Conservation (phyloP, 176 grass and related monocot genomes). For the Saccharum officinarum region DNA sequence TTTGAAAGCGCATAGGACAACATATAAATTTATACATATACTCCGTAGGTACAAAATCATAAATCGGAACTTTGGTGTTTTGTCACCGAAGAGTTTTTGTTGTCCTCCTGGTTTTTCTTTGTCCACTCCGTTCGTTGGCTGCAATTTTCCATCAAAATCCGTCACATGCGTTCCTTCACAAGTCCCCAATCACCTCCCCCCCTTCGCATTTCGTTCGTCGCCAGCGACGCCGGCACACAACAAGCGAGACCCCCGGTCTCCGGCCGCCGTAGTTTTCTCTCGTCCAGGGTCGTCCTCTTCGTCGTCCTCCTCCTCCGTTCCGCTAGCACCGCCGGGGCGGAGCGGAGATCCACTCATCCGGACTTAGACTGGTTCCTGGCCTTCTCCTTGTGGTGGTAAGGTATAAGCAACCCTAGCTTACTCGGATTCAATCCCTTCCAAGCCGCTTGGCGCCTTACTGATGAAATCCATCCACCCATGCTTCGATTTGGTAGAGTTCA, state of each 20-base stretch:
- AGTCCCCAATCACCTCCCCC: background rate
- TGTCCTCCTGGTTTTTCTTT: no score
- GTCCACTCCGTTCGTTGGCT: background rate
- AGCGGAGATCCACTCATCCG: background rate
- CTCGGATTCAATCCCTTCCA: background rate
- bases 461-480: background rate
- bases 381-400: background rate
- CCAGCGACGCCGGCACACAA: background rate
- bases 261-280: background rate
- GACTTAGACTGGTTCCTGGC: background rate
- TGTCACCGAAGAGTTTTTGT: no score
- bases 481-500: background rate
- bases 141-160: background rate
- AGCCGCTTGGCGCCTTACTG: background rate
- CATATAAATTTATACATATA: no score
- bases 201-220: conserved; percentile 11
- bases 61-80: no score
- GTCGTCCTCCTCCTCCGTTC: background rate
- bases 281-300: background rate
- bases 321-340: background rate
- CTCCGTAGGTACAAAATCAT: no score
- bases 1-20: no score
- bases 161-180: background rate
- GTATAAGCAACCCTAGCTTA: conserved; percentile 10
- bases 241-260: background rate